phyloP scores from a whole-genome alignment of 495 filamentous ascomycete species.

The Astrothelium subdiscretum region DNA sequence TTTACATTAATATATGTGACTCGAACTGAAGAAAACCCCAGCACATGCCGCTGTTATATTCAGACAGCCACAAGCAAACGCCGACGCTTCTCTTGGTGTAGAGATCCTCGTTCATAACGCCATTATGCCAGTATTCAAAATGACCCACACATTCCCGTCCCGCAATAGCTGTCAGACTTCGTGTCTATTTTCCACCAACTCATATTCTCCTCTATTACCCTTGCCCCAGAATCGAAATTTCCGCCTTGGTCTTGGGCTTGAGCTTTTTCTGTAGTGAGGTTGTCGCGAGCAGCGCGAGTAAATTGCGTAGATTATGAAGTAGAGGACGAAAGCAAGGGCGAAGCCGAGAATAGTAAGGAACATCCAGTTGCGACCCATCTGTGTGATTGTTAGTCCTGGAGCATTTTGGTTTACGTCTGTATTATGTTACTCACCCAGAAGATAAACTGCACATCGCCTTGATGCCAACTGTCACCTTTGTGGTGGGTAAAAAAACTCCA shows the following conservation, averaged over 20 bases:
- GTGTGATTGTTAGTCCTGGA: neutral
- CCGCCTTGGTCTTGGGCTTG: neutral
- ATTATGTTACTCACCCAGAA: constrained; percentile 48
- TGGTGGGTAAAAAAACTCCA: constrained; percentile 76
- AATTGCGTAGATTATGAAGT: constrained; percentile 35
- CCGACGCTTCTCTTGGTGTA: neutral
- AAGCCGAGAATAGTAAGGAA: constrained; percentile 57
- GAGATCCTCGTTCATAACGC: neutral
- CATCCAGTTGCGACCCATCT: constrained; percentile 64
- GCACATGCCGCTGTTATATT: neutral
- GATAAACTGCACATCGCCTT: constrained; percentile 59
- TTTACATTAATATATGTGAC: neutral
- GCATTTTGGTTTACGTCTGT: neutral
- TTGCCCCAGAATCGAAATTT: neutral
- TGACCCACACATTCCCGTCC: neutral
- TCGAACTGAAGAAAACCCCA: neutral
- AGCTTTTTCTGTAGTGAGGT: neutral
- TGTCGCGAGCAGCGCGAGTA: neutral
- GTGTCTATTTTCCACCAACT: neutral
- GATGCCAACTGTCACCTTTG: constrained; percentile 66
- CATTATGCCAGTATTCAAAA: neutral
- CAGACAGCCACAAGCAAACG: neutral
- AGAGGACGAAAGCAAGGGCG: constrained; percentile 44
- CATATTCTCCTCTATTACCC: neutral
- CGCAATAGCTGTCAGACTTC: neutral